Evolutionary conservation across 2,329 filamentous ascomycete species (phyloP).

Genomic region (Beauveria australis): DNA sequence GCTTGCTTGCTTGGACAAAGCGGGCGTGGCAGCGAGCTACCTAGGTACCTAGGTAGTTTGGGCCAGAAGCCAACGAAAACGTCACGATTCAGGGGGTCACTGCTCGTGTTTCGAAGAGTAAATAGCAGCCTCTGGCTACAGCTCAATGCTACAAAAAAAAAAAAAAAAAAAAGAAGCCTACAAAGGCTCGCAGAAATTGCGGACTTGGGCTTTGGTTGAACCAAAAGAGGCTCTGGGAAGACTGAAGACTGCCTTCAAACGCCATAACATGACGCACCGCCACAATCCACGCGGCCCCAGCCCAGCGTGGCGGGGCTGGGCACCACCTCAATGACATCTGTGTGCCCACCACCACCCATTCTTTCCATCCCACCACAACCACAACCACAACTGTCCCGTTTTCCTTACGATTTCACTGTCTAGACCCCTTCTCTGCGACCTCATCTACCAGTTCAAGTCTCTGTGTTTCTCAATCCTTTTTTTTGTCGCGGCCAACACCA

Average conservation of each 20-base stretch:
- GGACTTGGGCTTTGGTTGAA: too few species aligned
- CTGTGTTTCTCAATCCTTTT: not conserved
- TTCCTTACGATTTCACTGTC: too few species aligned
- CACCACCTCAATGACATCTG: not conserved
- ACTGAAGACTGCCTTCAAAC: too few species aligned
- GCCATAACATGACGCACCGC: slow-evolving; percentile 14
- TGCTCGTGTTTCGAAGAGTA: not conserved
- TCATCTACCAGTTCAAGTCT: too few species aligned
- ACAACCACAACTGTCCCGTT: not conserved
- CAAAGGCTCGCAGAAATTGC: too few species aligned
- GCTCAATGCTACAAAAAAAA: too few species aligned
- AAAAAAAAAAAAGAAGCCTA: too few species aligned
- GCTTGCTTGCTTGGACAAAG: too few species aligned
- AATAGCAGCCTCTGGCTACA: not conserved
- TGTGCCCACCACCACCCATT: not conserved
- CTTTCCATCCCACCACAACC: not conserved
- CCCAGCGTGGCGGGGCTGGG: slow-evolving; percentile 5
- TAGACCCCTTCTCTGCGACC: too few species aligned
- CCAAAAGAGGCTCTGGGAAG: too few species aligned
- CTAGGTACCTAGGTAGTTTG: too few species aligned
- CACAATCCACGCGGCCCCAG: slow-evolving; percentile 17
- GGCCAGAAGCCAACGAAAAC: not conserved
- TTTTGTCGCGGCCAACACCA: not conserved
- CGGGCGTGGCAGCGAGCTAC: too few species aligned
- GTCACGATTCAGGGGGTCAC: not conserved